A percentile compares a stretch with the other conserved stretches of the same genome.
phyloP scores from a whole-genome alignment of 2,329 filamentous ascomycete genomes.

The Dactylella cylindrospora region DNA sequence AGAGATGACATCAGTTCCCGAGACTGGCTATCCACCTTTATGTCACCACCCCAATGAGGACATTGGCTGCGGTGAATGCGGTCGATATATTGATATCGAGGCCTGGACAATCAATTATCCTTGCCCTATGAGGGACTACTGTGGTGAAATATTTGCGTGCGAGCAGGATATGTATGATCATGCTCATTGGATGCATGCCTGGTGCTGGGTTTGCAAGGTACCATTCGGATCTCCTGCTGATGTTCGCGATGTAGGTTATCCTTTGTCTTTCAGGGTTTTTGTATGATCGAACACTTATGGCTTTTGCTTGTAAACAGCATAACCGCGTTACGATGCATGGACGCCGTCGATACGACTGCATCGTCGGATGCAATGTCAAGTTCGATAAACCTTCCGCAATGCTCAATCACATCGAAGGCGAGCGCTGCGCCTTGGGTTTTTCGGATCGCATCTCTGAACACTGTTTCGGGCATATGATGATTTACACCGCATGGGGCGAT shows the following conservation, averaged over 20 bases:
- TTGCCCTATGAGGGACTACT: constrained; percentile 4
- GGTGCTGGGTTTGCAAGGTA: constrained; percentile 19
- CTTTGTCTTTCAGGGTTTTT: not conserved
- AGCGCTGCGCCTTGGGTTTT: not conserved
- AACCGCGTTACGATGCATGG: constrained; percentile 15
- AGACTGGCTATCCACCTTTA: too few species aligned
- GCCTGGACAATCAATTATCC: too few species aligned
- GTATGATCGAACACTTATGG: not conserved
- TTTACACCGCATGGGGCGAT: constrained; percentile 4
- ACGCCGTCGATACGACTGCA: constrained; percentile 30
- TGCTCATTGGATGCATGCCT: constrained; percentile 26
- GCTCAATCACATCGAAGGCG: constrained; percentile 10
- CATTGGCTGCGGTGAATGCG: too few species aligned
- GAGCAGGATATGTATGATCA: constrained; percentile 31
- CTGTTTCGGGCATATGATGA: constrained; percentile 18
- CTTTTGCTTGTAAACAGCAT: constrained; percentile 8
- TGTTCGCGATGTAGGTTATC: constrained; percentile 3
- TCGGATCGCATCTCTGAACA: constrained; percentile 11
- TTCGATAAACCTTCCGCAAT: constrained; percentile 24
- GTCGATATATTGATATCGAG: too few species aligned
- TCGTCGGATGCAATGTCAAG: constrained; percentile 10
- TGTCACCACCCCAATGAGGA: too few species aligned
- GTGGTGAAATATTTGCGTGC: constrained; percentile 6
- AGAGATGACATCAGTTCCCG: too few species aligned
- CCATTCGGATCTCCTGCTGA: not conserved